Conservation (phyloP, 2,329 filamentous ascomycete species). For the Volutella citrinella region DNA sequence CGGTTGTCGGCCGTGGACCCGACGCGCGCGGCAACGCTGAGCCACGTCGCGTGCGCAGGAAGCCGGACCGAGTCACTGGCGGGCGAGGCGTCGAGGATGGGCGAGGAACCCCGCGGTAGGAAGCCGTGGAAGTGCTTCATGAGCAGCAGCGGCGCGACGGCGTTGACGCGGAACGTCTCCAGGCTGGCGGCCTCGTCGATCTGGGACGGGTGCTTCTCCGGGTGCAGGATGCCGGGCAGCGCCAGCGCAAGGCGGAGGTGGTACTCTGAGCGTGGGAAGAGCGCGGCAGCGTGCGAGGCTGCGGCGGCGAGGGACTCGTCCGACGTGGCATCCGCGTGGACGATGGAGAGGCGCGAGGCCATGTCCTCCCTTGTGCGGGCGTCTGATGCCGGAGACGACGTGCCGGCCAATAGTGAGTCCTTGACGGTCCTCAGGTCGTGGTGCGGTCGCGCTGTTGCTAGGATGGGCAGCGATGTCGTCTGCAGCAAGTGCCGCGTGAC, state of each 20-base stretch:
- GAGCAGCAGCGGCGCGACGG: conserved; percentile 70
- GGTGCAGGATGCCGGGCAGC: conserved; percentile 68
- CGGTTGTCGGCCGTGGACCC: conserved; percentile 71
- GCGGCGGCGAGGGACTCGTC: conserved; percentile 62
- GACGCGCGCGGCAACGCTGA: conserved; percentile 76
- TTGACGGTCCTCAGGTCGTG: conserved; percentile 35
- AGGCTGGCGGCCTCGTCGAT: conserved; percentile 60
- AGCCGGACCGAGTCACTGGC: conserved; percentile 32
- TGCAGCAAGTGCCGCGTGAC: conserved; percentile 48
- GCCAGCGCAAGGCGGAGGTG: conserved; percentile 68
- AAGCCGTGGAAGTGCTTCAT: conserved; percentile 73
- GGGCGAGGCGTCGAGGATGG: conserved; percentile 29
- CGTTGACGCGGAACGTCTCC: conserved; percentile 71
- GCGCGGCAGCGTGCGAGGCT: conserved; percentile 43
- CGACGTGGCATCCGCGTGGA: conserved; percentile 48
- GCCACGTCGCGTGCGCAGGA: conserved; percentile 58
- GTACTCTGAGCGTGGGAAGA: conserved; percentile 49
- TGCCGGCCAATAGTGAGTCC: conserved; percentile 28
- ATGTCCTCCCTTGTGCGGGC: conserved; percentile 10
- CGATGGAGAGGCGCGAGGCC: conserved; percentile 36
- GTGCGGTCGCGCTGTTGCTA: conserved; percentile 39
- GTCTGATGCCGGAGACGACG: conserved; percentile 15
- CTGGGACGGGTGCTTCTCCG: conserved; percentile 68
- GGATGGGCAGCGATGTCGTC: conserved; percentile 45
- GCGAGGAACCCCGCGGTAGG: conserved; percentile 60